Evolutionary conservation across 192 early-diverging fungal genomes (phyloP), one percentile per base, ranked within the genome.

Genomic region (Coemansia furcata): DNA sequence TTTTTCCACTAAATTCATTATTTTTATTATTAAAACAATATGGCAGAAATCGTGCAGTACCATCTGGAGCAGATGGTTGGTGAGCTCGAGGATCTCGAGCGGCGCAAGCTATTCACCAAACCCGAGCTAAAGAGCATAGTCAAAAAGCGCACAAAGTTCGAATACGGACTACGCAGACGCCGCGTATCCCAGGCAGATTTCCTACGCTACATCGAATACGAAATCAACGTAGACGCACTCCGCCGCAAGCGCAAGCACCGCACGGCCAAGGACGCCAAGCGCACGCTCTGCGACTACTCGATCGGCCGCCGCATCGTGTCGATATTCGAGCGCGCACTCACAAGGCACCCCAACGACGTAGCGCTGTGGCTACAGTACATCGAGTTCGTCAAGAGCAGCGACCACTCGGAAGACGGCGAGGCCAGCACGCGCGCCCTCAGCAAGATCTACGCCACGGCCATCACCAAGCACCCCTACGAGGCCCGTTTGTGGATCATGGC

Each of bases 201-300:
- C 76, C 83, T 99, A 33, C 88, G 92, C 23, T 95, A 95, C 81
- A 95, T 98, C 68, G 92, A 94, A 63, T 99, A 95, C 83, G 97
- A 99, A 72, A 91, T 89, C 80, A 95, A 94, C 77, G 84, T 98
- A 59, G 94, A 98, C 50, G 72, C 85, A 32, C 77, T 98, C 50
- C 86, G 96, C 29, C 85, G 82, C 69, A 91, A 92, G 70, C 86
- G 97, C 35, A 91, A 92, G 65, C 66, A 77, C 26, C 86, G 94
- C 4, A 26, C 19, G 15, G 1, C 47, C 23, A 7, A 39, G n/a
- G 66, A 60, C 32, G 52, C 66, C 38, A 74, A 79, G 46, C 67
- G 68, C n/a, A 83, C 93, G 26, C 69, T 93, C 29, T 88, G 88
- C 52, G 93, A 96, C 67, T 89, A 91, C 73, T 87, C 90, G 38